Conservation (phyloP, 441 rosid species). For the Populus hybrid region DNA sequence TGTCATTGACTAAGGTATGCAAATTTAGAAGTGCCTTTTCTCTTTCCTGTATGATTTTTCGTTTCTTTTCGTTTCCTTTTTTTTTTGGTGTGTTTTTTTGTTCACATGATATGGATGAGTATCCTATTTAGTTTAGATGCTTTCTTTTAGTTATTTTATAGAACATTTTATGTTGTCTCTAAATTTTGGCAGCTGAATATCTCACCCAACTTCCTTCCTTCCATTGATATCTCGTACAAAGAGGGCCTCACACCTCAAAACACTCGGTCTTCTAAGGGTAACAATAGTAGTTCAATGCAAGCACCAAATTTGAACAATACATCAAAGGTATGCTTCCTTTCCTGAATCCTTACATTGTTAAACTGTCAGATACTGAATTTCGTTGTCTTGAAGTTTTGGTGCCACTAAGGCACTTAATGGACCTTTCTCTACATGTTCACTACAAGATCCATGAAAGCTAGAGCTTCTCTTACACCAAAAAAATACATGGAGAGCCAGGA, state of each 20-base stretch:
- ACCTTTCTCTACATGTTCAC: neutral
- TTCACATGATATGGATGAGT: neutral
- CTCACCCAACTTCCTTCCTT: conserved; percentile 52
- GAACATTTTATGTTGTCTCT: conserved; percentile 7
- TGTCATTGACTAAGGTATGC: conserved; percentile 71
- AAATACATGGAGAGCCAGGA: neutral
- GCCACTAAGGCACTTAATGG: neutral
- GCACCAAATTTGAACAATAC: conserved; percentile 29
- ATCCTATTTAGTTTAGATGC: neutral
- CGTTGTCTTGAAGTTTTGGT: neutral
- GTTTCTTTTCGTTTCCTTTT: neutral
- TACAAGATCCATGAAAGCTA: too few species aligned
- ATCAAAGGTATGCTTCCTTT: conserved; percentile 49
- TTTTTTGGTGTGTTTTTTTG: neutral
- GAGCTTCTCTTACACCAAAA: neutral
- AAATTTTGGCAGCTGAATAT: conserved; percentile 59
- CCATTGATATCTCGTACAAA: conserved; percentile 34
- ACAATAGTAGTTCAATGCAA: conserved; percentile 20
- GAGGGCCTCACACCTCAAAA: conserved; percentile 39
- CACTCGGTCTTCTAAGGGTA: conserved; percentile 18
- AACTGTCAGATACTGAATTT: neutral
- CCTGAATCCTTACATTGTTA: conserved; percentile 11
- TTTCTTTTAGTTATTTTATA: conserved; percentile 6
- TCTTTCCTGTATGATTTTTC: conserved; percentile 2
- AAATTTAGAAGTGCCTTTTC: neutral